phyloP scores from a whole-genome alignment of 2,329 filamentous ascomycete genomes.

The Cercospora sp. region DNA sequence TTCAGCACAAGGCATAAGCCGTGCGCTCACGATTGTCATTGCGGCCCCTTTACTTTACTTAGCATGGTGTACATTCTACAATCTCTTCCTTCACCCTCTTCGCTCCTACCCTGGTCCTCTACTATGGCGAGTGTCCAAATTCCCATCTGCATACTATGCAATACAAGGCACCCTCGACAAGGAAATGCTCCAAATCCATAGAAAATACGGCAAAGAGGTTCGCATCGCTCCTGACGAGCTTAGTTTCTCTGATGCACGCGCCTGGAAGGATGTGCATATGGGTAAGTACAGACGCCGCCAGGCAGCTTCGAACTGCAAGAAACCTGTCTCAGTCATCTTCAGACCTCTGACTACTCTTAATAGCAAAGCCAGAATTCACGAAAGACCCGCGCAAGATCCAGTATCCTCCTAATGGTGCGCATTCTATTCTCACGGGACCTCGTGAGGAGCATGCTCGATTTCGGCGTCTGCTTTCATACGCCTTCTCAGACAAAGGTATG shows the following conservation, averaged over 20 bases:
- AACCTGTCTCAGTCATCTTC: too few relatives aligned
- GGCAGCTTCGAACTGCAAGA: too few relatives aligned
- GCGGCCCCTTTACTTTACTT: constrained; percentile 1
- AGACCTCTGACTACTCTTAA: too few relatives aligned
- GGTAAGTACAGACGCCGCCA: neutral
- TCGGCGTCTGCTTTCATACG: constrained; percentile 22
- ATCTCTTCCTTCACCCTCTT: constrained; percentile 47
- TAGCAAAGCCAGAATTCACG: constrained; percentile 19
- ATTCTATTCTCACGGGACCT: constrained; percentile 19
- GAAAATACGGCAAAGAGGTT: constrained; percentile 46
- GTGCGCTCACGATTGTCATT: constrained; percentile 2
- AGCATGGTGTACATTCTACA: constrained; percentile 37
- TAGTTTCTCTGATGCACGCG: constrained; percentile 43
- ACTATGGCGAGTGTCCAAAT: constrained; percentile 17
- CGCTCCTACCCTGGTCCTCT: constrained; percentile 43
- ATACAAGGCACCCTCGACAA: constrained; percentile 15
- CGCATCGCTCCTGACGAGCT: constrained; percentile 51
- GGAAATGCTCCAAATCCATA: constrained; percentile 34
- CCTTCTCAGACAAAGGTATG: constrained; percentile 37
- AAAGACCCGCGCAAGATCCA: constrained; percentile 24
- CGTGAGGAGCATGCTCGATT: constrained; percentile 19
- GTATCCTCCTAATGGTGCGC: constrained; percentile 36
- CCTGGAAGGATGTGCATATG: constrained; percentile 48
- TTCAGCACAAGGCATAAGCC: neutral
- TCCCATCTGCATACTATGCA: constrained; percentile 17